Conservation (phyloP, 106 monocot genomes). For the Apostasia ramifera region DNA sequence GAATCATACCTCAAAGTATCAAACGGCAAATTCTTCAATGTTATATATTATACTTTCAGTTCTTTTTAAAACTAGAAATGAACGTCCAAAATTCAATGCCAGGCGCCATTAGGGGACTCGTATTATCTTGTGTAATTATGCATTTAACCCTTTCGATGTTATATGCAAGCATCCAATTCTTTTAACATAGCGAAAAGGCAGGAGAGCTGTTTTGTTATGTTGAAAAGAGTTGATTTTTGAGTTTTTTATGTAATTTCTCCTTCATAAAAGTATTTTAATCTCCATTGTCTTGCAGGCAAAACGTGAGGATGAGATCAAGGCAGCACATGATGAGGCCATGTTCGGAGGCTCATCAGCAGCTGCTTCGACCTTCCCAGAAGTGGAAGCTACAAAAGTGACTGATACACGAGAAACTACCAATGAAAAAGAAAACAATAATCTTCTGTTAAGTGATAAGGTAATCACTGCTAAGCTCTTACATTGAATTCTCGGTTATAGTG, state of each 20-base stretch:
- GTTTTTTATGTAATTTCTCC: not conserved
- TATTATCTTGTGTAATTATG: too few relatives aligned
- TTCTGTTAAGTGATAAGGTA: constrained; percentile 66
- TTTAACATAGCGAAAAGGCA: too few relatives aligned
- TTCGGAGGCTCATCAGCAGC: constrained; percentile 60
- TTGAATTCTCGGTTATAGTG: not conserved
- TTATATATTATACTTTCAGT: too few relatives aligned
- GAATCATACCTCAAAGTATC: too few relatives aligned
- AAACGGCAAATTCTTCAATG: too few relatives aligned
- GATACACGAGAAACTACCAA: constrained; percentile 13
- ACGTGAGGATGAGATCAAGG: constrained; percentile 70
- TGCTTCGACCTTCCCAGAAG: constrained; percentile 10
- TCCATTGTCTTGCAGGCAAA: constrained; percentile 42
- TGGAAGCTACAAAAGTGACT: constrained; percentile 10
- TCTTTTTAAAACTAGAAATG: too few relatives aligned
- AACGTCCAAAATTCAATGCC: too few relatives aligned
- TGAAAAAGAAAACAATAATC: constrained; percentile 2
- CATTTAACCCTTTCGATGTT: too few relatives aligned
- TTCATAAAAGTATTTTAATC: not conserved
- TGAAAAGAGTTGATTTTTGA: too few relatives aligned
- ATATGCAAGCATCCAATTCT: too few relatives aligned
- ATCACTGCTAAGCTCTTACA: not conserved
- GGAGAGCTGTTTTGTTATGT: too few relatives aligned
- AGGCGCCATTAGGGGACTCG: too few relatives aligned
- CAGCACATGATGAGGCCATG: constrained; percentile 94